Evolutionary conservation across 768 basidiomycete species (phyloP).

Genomic region (Gyrodon lividus): DNA sequence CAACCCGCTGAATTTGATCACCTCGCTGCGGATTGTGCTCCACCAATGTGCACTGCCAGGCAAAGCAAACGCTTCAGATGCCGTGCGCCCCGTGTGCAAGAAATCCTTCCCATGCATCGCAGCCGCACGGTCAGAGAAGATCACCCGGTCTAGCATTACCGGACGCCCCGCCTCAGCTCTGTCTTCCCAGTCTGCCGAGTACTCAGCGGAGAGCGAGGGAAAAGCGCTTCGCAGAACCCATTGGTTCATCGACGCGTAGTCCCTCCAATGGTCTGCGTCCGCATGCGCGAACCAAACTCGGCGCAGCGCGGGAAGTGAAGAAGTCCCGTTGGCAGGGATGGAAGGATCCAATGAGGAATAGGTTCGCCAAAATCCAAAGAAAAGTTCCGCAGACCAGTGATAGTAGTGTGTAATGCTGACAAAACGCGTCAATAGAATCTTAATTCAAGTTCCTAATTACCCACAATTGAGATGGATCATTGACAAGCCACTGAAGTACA

Average conservation of each 20-base stretch:
- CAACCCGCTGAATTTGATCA: constrained; percentile 69
- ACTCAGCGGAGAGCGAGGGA: constrained; percentile 80
- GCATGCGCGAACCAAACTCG: constrained; percentile 76
- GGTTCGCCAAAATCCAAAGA: constrained; percentile 90
- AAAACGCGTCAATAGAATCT: not conserved
- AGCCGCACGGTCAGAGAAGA: constrained; percentile 84
- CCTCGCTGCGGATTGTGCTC: constrained; percentile 70
- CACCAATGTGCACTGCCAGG: constrained; percentile 84
- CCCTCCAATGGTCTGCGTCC: constrained; percentile 80
- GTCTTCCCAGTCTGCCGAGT: constrained; percentile 80
- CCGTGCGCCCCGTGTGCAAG: constrained; percentile 69
- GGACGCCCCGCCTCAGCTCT: constrained; percentile 65
- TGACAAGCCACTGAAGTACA: constrained; percentile 62
- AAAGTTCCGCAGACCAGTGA: constrained; percentile 90
- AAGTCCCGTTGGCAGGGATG: constrained; percentile 65
- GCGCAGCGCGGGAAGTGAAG: constrained; percentile 68
- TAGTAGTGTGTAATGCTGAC: constrained; percentile 86
- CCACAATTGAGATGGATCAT: constrained; percentile 85
- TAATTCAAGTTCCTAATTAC: constrained; percentile 21
- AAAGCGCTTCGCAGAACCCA: constrained; percentile 79
- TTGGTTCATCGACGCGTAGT: constrained; percentile 90
- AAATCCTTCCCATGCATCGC: constrained; percentile 72
- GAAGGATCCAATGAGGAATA: constrained; percentile 78
- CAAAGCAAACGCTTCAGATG: constrained; percentile 70
- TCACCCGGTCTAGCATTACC: constrained; percentile 83